These are phyloP conservation scores for Earliella scabrosa DNA, from an alignment of 1,284 basidiomycete species.

Conservation along the genomic window DNA sequence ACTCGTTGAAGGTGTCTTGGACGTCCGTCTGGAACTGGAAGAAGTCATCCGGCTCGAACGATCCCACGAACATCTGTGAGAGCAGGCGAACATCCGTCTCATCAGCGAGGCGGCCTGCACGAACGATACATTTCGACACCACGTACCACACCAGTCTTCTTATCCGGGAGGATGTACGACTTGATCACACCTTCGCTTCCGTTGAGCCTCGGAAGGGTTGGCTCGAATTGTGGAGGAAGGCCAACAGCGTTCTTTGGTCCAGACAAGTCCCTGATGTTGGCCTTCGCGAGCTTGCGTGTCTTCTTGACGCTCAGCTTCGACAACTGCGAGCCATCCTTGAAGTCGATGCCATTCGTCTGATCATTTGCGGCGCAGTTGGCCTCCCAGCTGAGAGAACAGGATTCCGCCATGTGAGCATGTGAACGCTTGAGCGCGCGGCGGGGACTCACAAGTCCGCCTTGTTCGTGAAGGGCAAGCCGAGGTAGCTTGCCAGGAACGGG, in stretches of 20 bases:
- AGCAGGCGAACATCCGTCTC: background rate
- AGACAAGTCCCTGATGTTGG: conserved; percentile 48
- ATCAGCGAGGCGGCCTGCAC: no score
- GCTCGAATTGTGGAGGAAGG: conserved; percentile 54
- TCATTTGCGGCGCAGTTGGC: conserved; percentile 60
- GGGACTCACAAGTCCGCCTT: conserved; percentile 53
- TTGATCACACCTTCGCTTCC: conserved; percentile 61
- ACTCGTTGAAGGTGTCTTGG: conserved; percentile 47
- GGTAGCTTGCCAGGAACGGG: conserved; percentile 55
- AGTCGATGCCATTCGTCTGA: conserved; percentile 60
- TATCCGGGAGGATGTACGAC: conserved; percentile 60
- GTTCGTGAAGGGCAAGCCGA: conserved; percentile 56
- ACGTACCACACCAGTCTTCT: conserved; percentile 59
- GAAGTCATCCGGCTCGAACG: conserved; percentile 54
- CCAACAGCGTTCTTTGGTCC: conserved; percentile 42
- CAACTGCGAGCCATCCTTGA: conserved; percentile 31
- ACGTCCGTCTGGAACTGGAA: conserved; percentile 58
- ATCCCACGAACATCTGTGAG: conserved; percentile 62
- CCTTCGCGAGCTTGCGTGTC: conserved; percentile 38
- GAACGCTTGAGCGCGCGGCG: no score
- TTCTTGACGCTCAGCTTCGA: conserved; percentile 7
- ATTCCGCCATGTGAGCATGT: no score
- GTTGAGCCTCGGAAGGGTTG: conserved; percentile 47
- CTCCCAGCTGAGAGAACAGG: conserved; percentile 55
- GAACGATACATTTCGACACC: no score